These are phyloP conservation scores for Schrenkiella parvula DNA, from an alignment of 345 rosid genomes.

Conservation along the genomic window DNA sequence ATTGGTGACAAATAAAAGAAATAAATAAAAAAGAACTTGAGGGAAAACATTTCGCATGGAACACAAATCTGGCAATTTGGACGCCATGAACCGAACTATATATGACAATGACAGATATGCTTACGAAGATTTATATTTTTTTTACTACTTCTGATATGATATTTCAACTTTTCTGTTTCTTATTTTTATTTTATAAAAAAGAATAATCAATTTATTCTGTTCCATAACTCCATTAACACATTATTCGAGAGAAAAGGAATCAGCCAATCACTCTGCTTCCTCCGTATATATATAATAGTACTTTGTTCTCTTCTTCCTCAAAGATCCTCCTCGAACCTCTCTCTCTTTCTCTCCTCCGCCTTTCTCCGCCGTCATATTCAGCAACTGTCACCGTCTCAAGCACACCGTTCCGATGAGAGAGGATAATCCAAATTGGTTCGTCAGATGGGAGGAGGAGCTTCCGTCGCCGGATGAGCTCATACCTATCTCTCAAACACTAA, in stretches of 20 bases:
- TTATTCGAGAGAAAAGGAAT: conserved; percentile 28
- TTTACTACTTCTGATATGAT: neutral
- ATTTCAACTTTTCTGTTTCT: neutral
- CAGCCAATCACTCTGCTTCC: conserved; percentile 18
- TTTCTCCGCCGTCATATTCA: conserved; percentile 5
- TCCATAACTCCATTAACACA: conserved; percentile 31
- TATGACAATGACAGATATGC: conserved; percentile 31
- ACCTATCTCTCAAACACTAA: conserved; percentile 61
- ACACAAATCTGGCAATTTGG: conserved; percentile 28
- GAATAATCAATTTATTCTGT: conserved; percentile 1
- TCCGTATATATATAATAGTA: neutral
- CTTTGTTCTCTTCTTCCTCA: conserved; percentile 5
- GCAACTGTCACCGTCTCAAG: neutral
- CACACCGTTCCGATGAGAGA: conserved; percentile 28
- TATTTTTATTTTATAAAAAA: neutral
- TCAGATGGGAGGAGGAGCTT: conserved; percentile 29
- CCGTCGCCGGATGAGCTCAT: conserved; percentile 42
- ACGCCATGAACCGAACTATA: conserved; percentile 33
- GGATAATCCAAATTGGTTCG: conserved; percentile 24
- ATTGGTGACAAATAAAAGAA: neutral
- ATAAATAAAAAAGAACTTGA: neutral
- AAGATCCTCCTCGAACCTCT: conserved; percentile 27
- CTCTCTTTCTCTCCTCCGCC: conserved; percentile 5
- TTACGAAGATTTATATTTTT: neutral
- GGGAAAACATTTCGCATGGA: conserved; percentile 21